Evolutionary conservation across 1,284 basidiomycete species (phyloP), one percentile per base, ranked within the genome.

Genomic region (Irpex sp.): DNA sequence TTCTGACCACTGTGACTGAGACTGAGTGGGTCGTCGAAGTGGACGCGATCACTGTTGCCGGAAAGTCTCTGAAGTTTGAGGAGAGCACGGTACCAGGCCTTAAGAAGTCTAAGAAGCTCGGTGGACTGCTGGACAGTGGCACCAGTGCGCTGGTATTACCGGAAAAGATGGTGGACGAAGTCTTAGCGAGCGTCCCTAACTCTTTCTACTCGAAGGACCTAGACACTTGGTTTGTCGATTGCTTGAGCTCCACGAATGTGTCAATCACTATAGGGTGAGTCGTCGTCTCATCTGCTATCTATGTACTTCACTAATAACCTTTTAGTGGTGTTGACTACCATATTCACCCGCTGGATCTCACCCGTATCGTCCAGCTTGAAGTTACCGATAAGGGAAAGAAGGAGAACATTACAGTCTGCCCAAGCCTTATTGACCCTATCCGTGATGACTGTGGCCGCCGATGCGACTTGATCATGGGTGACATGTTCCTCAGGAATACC

Each of bases 1-100:
- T 61, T 60, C 68, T 74, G 17, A 17, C 13, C 56, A 60, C 75
- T 82, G 66, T 80, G 90, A 49, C 82, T 86, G 15, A 68, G 50
- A 58, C 60, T 9, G 39, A 61, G 3, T 75, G 73, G 74, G 68
- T 65, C 13, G 63, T 71, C 7, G 59, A 67, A 7, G 58, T 73
- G 59, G 73, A 74, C 60, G 66, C 63, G 33, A 68, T 75, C 67
- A 57, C 56, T 5, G 65, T 74, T 59, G 71, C 73, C 65, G 72
- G 71, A 21, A 36, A 65, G 59, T 33, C 59, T n/a, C 70, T 71
- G 61, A 8, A 59, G 35, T 70, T 73, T 61, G 68, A 68, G 56
- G 39, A 8, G 49, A 50, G 49, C 13, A 5, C 49, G 11, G 19
- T 50, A 50, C 49, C 49, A 2, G n/a, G n/a, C 1, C 17, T 50